Conservation (phyloP, 2,329 filamentous ascomycete species). For the Aspergillus sp. region DNA sequence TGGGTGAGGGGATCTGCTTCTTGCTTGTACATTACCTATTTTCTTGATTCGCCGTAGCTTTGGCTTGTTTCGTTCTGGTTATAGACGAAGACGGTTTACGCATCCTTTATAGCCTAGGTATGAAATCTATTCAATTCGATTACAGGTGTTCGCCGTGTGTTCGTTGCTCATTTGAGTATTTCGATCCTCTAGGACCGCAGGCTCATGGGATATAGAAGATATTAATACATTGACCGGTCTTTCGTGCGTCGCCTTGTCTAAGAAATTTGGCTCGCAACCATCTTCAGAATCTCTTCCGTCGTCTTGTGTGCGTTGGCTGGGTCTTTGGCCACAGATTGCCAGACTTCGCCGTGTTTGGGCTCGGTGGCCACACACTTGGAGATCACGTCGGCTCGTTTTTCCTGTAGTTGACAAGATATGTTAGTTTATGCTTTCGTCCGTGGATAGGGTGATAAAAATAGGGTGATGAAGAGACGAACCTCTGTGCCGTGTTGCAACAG, state of each 20-base stretch:
- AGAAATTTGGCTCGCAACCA: conserved; percentile 59
- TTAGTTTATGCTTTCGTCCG: too few species aligned
- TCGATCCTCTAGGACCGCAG: background rate
- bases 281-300: conserved; percentile 77
- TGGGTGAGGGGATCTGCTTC: too few species aligned
- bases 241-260: background rate
- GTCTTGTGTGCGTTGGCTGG: conserved; percentile 74
- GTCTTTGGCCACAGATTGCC: conserved; percentile 83
- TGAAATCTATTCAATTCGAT: background rate
- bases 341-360: conserved; percentile 87
- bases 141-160: background rate
- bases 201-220: background rate
- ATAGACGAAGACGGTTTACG: background rate
- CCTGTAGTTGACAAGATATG: conserved; percentile 40
- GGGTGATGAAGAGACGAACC: conserved; percentile 44
- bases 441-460: too few species aligned
- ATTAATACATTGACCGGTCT: background rate
- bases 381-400: conserved; percentile 84
- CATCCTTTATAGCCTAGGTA: background rate
- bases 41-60: background rate
- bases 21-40: conserved; percentile 1
- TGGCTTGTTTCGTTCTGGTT: background rate
- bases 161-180: background rate
- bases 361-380: conserved; percentile 79
- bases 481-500: conserved; percentile 87